Percentiles rank a stretch among this genome's conserved stretches.
phyloP scores from a whole-genome alignment of 352 stramenopile species.

The Phytophthora capsici region DNA sequence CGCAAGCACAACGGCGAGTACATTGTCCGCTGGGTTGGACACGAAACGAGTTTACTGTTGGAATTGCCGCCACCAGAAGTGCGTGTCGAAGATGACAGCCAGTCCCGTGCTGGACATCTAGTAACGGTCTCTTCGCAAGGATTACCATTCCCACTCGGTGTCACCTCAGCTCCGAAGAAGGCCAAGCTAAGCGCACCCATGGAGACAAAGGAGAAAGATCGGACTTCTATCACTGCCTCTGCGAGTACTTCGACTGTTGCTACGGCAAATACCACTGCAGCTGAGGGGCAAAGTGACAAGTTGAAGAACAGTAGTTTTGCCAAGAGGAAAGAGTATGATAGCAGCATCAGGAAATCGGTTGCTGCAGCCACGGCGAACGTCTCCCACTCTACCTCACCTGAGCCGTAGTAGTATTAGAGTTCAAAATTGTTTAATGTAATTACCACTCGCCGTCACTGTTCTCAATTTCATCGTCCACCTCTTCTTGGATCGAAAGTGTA shows the following conservation, averaged over 20 bases:
- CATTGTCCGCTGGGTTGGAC: constrained; percentile 81
- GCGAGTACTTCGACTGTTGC: constrained; percentile 11
- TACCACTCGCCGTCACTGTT: constrained; percentile 62
- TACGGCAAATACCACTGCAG: background rate
- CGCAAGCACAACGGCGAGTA: constrained; percentile 84
- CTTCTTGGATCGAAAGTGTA: constrained; percentile 21
- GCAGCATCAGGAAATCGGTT: constrained; percentile 53
- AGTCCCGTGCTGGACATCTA: constrained; percentile 33
- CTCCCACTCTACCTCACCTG: constrained; percentile 20
- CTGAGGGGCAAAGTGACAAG: constrained; percentile 40
- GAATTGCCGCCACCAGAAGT: constrained; percentile 54
- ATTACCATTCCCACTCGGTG: constrained; percentile 26
- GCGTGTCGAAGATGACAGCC: constrained; percentile 48
- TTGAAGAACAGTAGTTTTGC: constrained; percentile 81
- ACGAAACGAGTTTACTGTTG: constrained; percentile 83
- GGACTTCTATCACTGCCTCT: constrained; percentile 7
- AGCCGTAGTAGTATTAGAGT: constrained; percentile 21
- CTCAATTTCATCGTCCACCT: constrained; percentile 78
- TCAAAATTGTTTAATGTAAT: constrained; percentile 41
- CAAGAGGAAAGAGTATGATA: constrained; percentile 72
- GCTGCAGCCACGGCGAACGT: constrained; percentile 22
- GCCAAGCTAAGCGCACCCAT: constrained; percentile 55
- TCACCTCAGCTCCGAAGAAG: constrained; percentile 66
- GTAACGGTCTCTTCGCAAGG: constrained; percentile 18
- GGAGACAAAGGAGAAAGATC: constrained; percentile 64